These are phyloP conservation scores for Gossypium gossypioides DNA, from an alignment of 441 rosid species.

Conservation along the genomic window DNA sequence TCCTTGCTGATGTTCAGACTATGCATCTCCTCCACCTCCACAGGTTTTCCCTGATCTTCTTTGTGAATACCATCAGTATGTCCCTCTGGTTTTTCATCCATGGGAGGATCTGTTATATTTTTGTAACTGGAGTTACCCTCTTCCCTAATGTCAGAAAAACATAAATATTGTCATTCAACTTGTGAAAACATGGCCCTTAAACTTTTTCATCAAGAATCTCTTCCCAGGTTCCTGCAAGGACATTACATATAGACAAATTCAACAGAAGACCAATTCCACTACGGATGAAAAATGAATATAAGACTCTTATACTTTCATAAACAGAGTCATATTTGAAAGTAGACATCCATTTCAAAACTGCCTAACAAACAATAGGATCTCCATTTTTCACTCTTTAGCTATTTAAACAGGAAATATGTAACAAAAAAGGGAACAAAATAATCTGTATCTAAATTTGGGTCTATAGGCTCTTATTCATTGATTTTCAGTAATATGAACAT, in stretches of 20 bases:
- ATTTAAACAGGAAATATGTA: background rate
- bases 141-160: constrained; percentile 19
- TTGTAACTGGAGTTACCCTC: constrained; percentile 14
- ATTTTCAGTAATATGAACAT: background rate
- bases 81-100: constrained; percentile 23
- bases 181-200: constrained; percentile 12
- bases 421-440: background rate
- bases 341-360: background rate
- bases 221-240: constrained; percentile 18
- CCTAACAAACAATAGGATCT: background rate
- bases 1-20: constrained; percentile 18
- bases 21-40: constrained; percentile 22
- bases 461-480: background rate
- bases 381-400: background rate
- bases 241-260: background rate
- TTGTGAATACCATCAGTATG: constrained; percentile 13
- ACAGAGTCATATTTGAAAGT: background rate
- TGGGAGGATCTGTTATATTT: constrained; percentile 10
- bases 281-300: background rate
- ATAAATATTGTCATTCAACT: constrained; percentile 14
- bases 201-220: background rate
- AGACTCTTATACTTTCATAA: background rate
- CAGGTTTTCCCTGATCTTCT: constrained; percentile 14
- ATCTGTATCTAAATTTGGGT: background rate
- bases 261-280: background rate